Percentiles rank a stretch among this genome's conserved stretches.
Evolutionary conservation across 2,329 filamentous ascomycete genomes (phyloP).

Genomic region (Trichoderma harzianum): DNA sequence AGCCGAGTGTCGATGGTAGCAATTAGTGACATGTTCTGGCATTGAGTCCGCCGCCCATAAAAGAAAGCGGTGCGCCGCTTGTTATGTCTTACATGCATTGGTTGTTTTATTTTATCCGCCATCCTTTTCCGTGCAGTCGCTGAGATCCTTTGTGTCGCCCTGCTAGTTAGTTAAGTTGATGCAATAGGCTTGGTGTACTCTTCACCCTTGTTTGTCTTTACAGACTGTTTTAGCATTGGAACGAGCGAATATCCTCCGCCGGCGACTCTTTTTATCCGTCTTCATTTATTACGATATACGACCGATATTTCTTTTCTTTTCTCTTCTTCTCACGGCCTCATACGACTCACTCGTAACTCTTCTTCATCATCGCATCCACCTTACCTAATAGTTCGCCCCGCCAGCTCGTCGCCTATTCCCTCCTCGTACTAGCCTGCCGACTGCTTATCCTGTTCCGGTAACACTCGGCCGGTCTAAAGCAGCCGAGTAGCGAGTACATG

Average conservation of each 20-base stretch:
- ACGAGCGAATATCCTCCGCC: not conserved
- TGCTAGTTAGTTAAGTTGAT: not conserved
- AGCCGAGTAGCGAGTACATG: not conserved
- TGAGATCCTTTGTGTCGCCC: not conserved
- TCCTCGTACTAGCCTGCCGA: not conserved
- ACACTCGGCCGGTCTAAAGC: not conserved
- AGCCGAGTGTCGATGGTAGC: not conserved
- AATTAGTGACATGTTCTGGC: not conserved
- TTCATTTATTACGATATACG: not conserved
- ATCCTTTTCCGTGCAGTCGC: not conserved
- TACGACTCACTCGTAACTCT: not conserved
- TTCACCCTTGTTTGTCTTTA: not conserved
- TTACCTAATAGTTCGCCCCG: not conserved
- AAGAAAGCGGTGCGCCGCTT: not conserved
- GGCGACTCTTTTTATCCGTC: not conserved
- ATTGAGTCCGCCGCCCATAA: not conserved
- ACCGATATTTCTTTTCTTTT: not conserved
- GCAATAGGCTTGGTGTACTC: not conserved
- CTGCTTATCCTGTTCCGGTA: not conserved
- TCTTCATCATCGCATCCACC: not conserved
- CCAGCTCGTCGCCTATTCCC: not conserved
- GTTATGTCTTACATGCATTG: slow-evolving; percentile 11
- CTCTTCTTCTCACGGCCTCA: not conserved
- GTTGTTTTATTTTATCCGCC: not conserved
- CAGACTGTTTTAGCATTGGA: not conserved